Evolutionary conservation across 2,329 filamentous ascomycete species (phyloP).

Genomic region (Colletotrichum shisoi): DNA sequence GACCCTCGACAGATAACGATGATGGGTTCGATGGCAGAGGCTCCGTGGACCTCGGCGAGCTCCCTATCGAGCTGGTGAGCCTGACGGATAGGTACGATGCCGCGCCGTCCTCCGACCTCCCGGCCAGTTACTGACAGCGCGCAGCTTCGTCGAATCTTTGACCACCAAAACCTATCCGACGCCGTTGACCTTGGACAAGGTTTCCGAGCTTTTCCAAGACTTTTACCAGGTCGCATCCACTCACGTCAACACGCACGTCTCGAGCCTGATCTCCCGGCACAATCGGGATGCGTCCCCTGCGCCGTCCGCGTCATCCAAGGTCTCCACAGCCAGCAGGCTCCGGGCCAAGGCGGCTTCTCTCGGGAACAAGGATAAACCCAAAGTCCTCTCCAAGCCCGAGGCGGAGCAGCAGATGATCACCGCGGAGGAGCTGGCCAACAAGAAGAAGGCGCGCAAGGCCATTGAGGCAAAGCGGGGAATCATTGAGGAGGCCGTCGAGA

Average conservation of each 20-base stretch:
- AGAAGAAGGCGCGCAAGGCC: constrained; percentile 78
- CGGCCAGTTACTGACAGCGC: constrained; percentile 14
- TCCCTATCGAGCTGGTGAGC: constrained; percentile 92
- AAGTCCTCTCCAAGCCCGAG: constrained; percentile 54
- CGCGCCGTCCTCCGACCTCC: neutral
- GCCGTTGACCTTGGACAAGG: constrained; percentile 81
- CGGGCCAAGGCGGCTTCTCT: constrained; percentile 65
- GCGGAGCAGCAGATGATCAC: constrained; percentile 87
- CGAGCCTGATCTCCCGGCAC: constrained; percentile 76
- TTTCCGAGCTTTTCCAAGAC: constrained; percentile 90
- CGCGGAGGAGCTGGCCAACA: constrained; percentile 79
- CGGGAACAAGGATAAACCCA: constrained; percentile 60
- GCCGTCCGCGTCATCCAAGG: constrained; percentile 62
- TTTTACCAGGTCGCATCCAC: constrained; percentile 85
- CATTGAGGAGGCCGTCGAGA: constrained; percentile 90
- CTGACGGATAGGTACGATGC: constrained; percentile 78
- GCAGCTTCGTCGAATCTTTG: constrained; percentile 88
- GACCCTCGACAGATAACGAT: constrained; percentile 53
- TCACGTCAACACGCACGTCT: constrained; percentile 87
- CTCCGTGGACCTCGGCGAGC: constrained; percentile 80
- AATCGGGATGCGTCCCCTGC: constrained; percentile 70
- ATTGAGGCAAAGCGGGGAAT: constrained; percentile 79
- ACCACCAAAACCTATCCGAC: constrained; percentile 85
- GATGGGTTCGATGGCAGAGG: constrained; percentile 59
- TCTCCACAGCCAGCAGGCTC: constrained; percentile 64